These are phyloP conservation scores for Karstenula rhodostoma DNA, from an alignment of 2,329 filamentous ascomycete genomes.

Conservation along the genomic window DNA sequence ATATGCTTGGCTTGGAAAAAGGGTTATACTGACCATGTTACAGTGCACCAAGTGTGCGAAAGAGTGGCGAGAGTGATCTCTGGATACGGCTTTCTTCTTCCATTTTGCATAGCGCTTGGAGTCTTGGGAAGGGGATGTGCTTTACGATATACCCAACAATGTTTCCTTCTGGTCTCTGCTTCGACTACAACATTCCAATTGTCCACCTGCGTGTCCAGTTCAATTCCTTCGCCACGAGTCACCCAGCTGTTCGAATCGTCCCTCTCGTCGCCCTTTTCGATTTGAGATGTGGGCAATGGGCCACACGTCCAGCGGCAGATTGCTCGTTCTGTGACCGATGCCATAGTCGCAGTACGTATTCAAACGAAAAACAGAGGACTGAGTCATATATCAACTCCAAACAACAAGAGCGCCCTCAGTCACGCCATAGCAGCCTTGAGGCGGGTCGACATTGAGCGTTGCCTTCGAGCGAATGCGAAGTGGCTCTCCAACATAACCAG, in stretches of 20 bases:
- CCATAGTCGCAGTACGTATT: neutral
- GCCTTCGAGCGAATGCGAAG: neutral
- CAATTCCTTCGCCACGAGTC: neutral
- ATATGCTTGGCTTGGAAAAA: neutral
- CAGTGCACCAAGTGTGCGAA: conserved; percentile 54
- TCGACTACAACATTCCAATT: neutral
- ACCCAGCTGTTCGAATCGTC: neutral
- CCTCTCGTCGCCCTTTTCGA: neutral
- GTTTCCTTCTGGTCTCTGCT: neutral
- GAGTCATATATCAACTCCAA: neutral
- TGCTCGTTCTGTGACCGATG: neutral
- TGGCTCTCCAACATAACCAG: neutral
- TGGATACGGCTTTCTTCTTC: neutral
- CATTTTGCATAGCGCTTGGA: conserved; percentile 10
- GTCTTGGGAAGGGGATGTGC: conserved; percentile 11
- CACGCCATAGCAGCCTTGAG: too few species aligned
- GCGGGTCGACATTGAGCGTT: too few species aligned
- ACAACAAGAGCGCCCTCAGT: too few species aligned
- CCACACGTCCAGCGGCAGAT: neutral
- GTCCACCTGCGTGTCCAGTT: neutral
- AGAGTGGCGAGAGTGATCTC: conserved; percentile 53
- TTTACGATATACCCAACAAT: conserved; percentile 13
- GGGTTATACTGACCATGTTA: conserved; percentile 13
- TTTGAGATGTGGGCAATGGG: neutral
- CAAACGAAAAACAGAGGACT: neutral